Evolutionary conservation across 805 yeast species (phyloP).

Genomic region (Pichia rugopelliculosa): DNA sequence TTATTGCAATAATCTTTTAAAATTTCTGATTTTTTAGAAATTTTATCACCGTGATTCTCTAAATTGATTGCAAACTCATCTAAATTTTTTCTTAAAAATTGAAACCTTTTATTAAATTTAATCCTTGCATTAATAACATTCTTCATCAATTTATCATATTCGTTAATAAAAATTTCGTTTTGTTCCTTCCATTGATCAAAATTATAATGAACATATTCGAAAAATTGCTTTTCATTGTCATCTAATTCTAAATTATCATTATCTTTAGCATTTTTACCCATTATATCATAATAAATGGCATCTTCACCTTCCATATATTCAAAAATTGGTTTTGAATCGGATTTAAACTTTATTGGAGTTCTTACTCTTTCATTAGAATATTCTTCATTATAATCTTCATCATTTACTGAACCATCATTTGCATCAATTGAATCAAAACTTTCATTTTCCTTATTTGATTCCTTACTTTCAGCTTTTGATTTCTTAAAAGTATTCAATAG

Average conservation of each 20-base stretch:
- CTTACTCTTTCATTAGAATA: not conserved
- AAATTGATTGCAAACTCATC: conserved; percentile 17
- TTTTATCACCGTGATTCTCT: conserved; percentile 22
- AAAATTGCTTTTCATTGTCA: conserved; percentile 13
- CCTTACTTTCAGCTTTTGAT: not conserved
- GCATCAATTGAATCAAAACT: conserved; percentile 7
- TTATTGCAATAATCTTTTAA: conserved; percentile 38
- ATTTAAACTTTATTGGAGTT: conserved; percentile 12
- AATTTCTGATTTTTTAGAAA: conserved; percentile 33
- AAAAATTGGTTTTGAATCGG: conserved; percentile 13
- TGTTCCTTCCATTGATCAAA: conserved; percentile 31
- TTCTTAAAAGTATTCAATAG: not conserved
- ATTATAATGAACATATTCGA: conserved; percentile 13
- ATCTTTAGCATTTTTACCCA: conserved; percentile 6
- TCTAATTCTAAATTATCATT: conserved; percentile 6
- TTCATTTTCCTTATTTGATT: not conserved
- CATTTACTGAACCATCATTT: conserved; percentile 5
- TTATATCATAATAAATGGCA: conserved; percentile 9
- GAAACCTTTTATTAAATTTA: conserved; percentile 33
- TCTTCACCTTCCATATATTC: conserved; percentile 12
- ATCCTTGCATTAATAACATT: conserved; percentile 32
- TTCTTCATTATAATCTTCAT: not conserved
- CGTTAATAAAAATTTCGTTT: conserved; percentile 29
- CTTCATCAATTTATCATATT: conserved; percentile 29
- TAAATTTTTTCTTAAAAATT: conserved; percentile 15